Conservation (phyloP, 768 basidiomycete species). For the Leccinum longicurvipes region DNA sequence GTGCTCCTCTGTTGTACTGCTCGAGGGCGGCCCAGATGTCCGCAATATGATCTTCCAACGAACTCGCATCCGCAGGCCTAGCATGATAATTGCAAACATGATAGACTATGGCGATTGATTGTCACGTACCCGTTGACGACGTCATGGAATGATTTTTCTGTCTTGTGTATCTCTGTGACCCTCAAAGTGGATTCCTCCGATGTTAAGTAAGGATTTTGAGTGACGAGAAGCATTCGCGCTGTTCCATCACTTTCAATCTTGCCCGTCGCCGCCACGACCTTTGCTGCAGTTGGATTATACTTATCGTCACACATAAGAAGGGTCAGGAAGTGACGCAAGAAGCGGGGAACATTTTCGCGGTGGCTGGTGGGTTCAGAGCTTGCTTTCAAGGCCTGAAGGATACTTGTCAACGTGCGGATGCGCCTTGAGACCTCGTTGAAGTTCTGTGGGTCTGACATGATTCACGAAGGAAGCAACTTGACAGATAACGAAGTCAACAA, state of each 20-base stretch:
- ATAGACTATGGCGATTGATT: background rate
- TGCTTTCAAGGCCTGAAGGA: no score
- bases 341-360: no score
- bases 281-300: background rate
- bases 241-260: background rate
- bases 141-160: background rate
- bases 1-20: background rate
- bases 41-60: background rate
- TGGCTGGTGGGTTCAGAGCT: no score
- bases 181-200: background rate
- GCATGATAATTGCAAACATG: background rate
- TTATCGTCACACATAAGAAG: no score
- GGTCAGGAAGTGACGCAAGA: no score
- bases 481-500: no score
- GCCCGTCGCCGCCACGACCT: background rate
- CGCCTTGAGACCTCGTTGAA: no score
- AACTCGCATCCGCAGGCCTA: background rate
- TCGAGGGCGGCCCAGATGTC: background rate
- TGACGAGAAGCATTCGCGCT: background rate
- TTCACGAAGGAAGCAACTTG: no score
- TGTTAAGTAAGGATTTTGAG: no score
- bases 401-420: no score
- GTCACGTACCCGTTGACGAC: background rate
- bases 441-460: no score
- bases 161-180: background rate